Evolutionary conservation across 1,139 yeast genomes (phyloP).

Genomic region (Pichia sp.): DNA sequence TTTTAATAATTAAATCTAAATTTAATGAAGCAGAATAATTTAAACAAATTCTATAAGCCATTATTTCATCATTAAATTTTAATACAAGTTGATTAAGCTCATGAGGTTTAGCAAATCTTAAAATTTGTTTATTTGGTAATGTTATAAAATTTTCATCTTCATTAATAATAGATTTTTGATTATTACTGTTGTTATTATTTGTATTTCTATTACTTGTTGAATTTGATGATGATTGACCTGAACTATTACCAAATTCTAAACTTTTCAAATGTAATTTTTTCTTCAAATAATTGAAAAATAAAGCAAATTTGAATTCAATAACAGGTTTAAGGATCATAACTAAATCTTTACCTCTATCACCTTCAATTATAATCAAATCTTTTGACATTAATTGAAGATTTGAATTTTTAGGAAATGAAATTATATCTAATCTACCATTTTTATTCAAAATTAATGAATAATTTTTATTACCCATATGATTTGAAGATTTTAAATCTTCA

Average conservation of each 20-base stretch:
- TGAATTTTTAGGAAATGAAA: constrained; percentile 36
- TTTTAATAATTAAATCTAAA: constrained; percentile 27
- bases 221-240: constrained; percentile 13
- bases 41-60: constrained; percentile 59
- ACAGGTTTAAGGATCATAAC: constrained; percentile 69
- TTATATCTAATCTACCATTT: constrained; percentile 49
- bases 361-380: constrained; percentile 90
- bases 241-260: constrained; percentile 45
- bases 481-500: constrained; percentile 27
- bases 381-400: constrained; percentile 55
- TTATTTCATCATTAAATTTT: constrained; percentile 65
- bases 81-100: constrained; percentile 56
- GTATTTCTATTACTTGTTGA: constrained; percentile 27
- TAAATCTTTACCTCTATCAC: constrained; percentile 89
- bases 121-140: constrained; percentile 53
- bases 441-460: constrained; percentile 43
- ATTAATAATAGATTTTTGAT: constrained; percentile 29
- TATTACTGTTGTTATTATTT: constrained; percentile 21
- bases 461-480: constrained; percentile 24
- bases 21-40: constrained; percentile 39
- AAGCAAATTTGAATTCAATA: constrained; percentile 69
- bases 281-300: constrained; percentile 70
- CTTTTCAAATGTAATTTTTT: constrained; percentile 74
- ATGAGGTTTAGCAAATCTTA: constrained; percentile 59
- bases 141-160: constrained; percentile 32